Conservation (phyloP, 73 alveolate genomes). For the Tetrahymena borealis region DNA sequence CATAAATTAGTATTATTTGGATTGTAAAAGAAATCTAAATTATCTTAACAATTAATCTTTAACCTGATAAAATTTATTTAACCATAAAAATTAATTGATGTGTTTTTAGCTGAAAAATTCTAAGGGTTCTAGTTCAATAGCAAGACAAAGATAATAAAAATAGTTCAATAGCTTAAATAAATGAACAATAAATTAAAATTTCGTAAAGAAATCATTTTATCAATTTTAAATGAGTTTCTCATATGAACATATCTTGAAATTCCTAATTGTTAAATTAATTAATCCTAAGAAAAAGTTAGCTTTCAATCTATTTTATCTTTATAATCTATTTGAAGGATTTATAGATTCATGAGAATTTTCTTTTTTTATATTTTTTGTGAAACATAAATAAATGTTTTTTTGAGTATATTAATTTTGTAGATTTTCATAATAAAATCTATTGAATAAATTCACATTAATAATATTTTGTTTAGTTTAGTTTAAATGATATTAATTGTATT, state of each 20-base stretch:
- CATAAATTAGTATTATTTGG: background rate
- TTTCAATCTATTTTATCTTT: too few species aligned
- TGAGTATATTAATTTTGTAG: too few species aligned
- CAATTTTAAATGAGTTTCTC: background rate
- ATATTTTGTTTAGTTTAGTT: too few species aligned
- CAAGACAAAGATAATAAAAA: background rate
- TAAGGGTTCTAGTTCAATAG: background rate
- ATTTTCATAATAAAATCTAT: too few species aligned
- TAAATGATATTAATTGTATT: too few species aligned
- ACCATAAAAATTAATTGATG: background rate
- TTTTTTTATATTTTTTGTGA: too few species aligned
- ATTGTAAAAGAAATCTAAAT: background rate
- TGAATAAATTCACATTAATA: too few species aligned
- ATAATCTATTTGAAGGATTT: too few species aligned
- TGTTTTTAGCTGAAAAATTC: background rate
- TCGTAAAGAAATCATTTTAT: background rate
- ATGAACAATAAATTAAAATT: background rate
- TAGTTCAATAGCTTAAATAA: background rate
- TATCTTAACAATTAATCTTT: background rate
- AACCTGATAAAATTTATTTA: background rate
- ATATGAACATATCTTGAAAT: background rate
- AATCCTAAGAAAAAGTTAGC: too few species aligned
- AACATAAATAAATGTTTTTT: too few species aligned
- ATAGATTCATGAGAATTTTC: too few species aligned
- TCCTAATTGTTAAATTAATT: too few species aligned